Base-by-base conservation (phyloP, 306 rosid species). In the Morella rubra region DNA sequence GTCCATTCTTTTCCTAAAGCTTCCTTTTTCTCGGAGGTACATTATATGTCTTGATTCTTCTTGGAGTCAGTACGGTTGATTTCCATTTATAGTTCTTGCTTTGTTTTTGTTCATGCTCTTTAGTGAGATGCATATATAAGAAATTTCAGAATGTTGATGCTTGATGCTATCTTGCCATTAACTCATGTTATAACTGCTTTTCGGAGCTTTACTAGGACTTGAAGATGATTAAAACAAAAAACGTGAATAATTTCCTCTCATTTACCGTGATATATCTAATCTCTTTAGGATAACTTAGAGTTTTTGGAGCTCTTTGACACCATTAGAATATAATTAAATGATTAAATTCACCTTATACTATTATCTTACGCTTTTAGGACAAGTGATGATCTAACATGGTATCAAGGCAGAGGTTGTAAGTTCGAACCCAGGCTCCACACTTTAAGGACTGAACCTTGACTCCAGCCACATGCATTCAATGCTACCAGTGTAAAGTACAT, bases 21-120 rank as follows among this genome's bases (percentile, higher is more conserved):
- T 94, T 65, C 97, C 97, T 74, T 90, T 92, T 73, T 90, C 97
- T 24, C 79, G 98, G 69, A 77, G 96, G 98, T 94, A 87, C 55
- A 18, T 32, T 79, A 16, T 14, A 15, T 80, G 46, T 50, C 37
- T 51, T 78, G 0, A 27, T 69, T 76, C 44, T 77, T 18, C 65
- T 44, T 61, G 22, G 40, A 47, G 51, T 46, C 71, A n/a, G 37
- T 32, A 11, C 18, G 8, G 2, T n/a, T 66, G 46, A 44, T 7
- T 66, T 42, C 46, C 20, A 10, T 65, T 65, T 40, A 18, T 42
- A n/a, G 47, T 65, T 65, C 20, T n/a, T 8, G 13, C 12, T 65
- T 65, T 16, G 20, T 65, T 65, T 7, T 18, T 65, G 50, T 42
- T 65, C 18, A 47, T 62, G 46, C 8, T 41, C 50, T 65, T 65